A percentile compares a stretch with the other conserved stretches of the same genome.
Evolutionary conservation across 345 rosid species (phyloP).

Genomic region (Leavenworthia alabamica): DNA sequence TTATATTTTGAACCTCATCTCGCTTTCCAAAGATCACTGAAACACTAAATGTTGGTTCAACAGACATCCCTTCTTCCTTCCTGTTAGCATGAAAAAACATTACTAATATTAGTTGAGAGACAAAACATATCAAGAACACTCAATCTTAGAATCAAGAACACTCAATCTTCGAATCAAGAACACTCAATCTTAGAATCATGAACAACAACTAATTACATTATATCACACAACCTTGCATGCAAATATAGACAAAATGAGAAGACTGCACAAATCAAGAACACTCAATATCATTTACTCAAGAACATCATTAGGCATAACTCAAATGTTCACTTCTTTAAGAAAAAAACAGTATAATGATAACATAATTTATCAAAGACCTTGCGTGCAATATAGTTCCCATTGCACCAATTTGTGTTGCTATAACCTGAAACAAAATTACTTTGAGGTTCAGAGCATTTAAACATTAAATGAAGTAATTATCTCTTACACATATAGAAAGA

Average conservation of each 20-base stretch:
- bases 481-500: not conserved
- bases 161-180: not conserved
- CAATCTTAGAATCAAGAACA: not conserved
- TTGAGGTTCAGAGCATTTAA: slow-evolving; percentile 17
- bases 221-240: no score
- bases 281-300: not conserved
- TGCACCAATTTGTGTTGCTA: slow-evolving; percentile 79
- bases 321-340: not conserved
- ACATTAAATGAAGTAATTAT: not conserved
- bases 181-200: no score
- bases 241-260: no score
- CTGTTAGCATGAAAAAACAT: slow-evolving; percentile 35
- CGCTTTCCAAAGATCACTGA: slow-evolving; percentile 88
- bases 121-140: no score
- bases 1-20: slow-evolving; percentile 62
- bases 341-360: not conserved
- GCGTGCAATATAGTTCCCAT: slow-evolving; percentile 89
- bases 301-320: not conserved
- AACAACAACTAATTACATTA: no score
- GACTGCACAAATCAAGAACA: not conserved
- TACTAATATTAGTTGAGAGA: not conserved
- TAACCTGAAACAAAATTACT: slow-evolving; percentile 44
- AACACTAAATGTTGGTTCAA: slow-evolving; percentile 67
- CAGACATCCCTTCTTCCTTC: slow-evolving; percentile 81
- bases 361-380: slow-evolving; percentile 26